Evolutionary conservation across 495 filamentous ascomycete genomes (phyloP), one percentile per base, ranked within the genome.

Genomic region (Aspergillus sclerotioniger): DNA sequence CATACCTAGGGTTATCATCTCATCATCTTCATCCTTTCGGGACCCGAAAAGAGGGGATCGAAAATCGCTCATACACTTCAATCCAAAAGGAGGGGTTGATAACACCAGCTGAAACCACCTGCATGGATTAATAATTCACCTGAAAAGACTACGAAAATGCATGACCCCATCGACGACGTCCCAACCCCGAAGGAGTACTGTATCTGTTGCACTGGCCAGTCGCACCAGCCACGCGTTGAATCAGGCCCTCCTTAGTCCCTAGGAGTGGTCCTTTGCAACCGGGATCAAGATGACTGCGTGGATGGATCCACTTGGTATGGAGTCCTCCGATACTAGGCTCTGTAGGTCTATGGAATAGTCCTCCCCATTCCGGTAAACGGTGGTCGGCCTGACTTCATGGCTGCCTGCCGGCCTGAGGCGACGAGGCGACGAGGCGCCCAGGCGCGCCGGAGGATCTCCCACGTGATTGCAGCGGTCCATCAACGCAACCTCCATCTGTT

Each of bases 161-260:
- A 12, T 41, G 37, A n/a, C 10, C 13, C 37, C 37, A 41, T 25
- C 25, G 25, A 25, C 37, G 37, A 15, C 37, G n/a, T 41, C 13
- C 37, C 37, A 25, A 25, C 25, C n/a, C 37, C 37, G 9, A 6
- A 13, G 13, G 3, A 1, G 2, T 15, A 41, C 37, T 41, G 37
- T 41, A 41, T 41, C 37, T 41, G 37, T 41, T 41, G 37, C 37
- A 41, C 37, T 41, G 37, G 37, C 37, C 37, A 41, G 37, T 41
- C 37, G 37, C 37, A 41, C 37, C 37, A 41, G 37, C 37, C 13
- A 41, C n/a, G 35, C 35, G 10, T 39, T 13, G 35, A 3, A 39
- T 12, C 3, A 13, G 9, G 10, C 10, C 35, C 9, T 33, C 35
- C 35, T 39, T 39, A n/a, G n/a, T n/a, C n/a, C n/a, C n/a, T n/a